Evolutionary conservation across 176 grass and related monocot species (phyloP), one percentile per base, ranked within the genome.

Genomic region (Poa annua): DNA sequence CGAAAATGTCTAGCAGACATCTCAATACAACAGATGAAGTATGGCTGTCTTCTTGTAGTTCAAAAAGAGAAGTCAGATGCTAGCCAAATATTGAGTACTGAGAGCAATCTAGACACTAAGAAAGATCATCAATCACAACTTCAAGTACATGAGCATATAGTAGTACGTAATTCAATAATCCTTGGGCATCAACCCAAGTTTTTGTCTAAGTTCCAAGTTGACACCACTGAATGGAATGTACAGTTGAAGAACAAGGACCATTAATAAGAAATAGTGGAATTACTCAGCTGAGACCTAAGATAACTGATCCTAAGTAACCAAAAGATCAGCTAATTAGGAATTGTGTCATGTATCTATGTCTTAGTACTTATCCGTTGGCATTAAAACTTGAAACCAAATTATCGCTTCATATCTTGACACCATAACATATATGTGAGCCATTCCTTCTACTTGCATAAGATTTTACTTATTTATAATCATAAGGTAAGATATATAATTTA

Each of bases 161-260:
- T 39, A 24, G 21, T 15, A 25, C 44, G 72, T 48, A 17, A 20
- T 48, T 54, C 57, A 54, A 13, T 19, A 78, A 8, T 72, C 29
- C 12, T 16, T 7, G 41, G n/a, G 68, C n/a, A 47, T 47, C 13
- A 5, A 71, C 41, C 33, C 7, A 29, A 7, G 16, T 73, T 54
- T 22, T 14, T 3, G 7, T 47, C 14, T 2, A 62, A 35, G 35
- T 83, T 78, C 61, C 20, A 69, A 78, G 16, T 15, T 63, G 8
- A 7, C 7, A 44, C 9, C 22, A 33, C 32, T 5, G n/a, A n/a
- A n/a, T n/a, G n/a, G 4, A 81, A 71, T 74, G 44, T 44, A 36
- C 6, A 88, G 14, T 74, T 74, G 0, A 55, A 20, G 14, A 38
- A 17, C 76, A 79, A 47, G 76, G 57, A 20, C 53, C 54, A 44